Evolutionary conservation across 1,284 basidiomycete species (phyloP), one percentile per base, ranked within the genome.

Genomic region (Naganishia albida): DNA sequence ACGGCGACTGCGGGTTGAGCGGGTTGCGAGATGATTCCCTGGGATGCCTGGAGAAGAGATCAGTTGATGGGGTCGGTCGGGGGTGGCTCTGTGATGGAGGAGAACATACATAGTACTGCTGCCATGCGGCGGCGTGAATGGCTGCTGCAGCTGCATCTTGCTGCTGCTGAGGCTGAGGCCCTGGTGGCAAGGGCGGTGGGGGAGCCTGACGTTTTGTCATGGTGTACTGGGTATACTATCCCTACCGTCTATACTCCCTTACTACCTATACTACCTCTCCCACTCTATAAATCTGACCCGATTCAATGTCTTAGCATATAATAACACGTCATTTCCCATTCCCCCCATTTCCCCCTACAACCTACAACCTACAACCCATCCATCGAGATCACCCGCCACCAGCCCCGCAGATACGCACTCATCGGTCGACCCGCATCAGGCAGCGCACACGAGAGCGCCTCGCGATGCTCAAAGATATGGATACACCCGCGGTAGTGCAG

Each of bases 401-500:
- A 66, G 13, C 64, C 59, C 38, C 64, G 40, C 28, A 66, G 28
- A 30, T 54, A 66, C 25, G 26, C 25, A 39, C 64, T 66, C 64
- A 66, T 66, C 2, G 64, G 57, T 7, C 20, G 39, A 2, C 64
- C 64, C n/a, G 64, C 64, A 26, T 52, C 57, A 20, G 55, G 55
- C 25, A 64, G 48, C 1, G 64, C 52, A 38, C 67, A 68, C 7
- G 67, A 65, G 16, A 68, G 28, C 3, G 44, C 43, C 34, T 68
- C 64, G 18, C 67, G 63, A 12, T 46, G 30, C 25, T 65, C 64
- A 50, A 68, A 68, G 52, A 68, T 68, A 16, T 48, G 46, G 10
- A 68, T 59, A 34, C 54, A 65, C 10, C 63, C 67, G 3, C 51
- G 39, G 67, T 78, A 80, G 66, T 82, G 81, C 23, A 80, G 71